Evolutionary conservation across 163 green algal species (phyloP).

Genomic region (Chlorella variabilis): DNA sequence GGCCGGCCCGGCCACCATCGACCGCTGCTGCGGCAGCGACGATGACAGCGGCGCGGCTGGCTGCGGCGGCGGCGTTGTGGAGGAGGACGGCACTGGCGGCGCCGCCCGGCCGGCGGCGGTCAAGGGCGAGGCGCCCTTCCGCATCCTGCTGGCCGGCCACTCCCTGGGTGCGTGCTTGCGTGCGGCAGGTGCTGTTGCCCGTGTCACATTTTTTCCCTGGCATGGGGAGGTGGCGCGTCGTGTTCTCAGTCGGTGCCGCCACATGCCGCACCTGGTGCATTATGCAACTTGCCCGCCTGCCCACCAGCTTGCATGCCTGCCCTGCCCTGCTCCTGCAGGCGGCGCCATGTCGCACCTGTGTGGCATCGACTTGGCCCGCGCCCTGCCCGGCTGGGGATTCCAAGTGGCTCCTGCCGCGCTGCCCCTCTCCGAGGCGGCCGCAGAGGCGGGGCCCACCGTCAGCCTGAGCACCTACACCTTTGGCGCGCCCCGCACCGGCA

Average conservation of each 20-base stretch:
- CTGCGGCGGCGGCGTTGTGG: neutral
- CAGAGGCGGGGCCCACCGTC: neutral
- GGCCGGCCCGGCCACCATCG: neutral
- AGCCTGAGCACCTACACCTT: constrained; percentile 44
- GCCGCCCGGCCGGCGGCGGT: neutral
- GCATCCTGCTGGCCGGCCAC: neutral
- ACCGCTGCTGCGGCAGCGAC: neutral
- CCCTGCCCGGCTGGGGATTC: neutral
- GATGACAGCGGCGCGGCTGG: neutral
- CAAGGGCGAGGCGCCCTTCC: neutral
- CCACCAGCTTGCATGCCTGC: too few relatives aligned
- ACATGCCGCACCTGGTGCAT: too few relatives aligned
- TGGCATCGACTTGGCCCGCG: constrained; percentile 1
- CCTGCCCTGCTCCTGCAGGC: neutral
- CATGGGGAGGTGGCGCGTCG: too few relatives aligned
- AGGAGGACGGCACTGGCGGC: neutral
- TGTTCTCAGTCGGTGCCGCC: too few relatives aligned
- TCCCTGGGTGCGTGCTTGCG: neutral
- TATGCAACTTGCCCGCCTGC: too few relatives aligned
- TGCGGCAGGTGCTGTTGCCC: neutral
- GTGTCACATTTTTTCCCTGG: too few relatives aligned
- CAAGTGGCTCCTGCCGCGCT: neutral
- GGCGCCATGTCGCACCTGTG: constrained; percentile 15
- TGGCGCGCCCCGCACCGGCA: constrained; percentile 44
- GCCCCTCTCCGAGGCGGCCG: neutral